These are phyloP conservation scores for Coelastrella sp. DNA, from an alignment of 139 green algal species.

Conservation along the genomic window DNA sequence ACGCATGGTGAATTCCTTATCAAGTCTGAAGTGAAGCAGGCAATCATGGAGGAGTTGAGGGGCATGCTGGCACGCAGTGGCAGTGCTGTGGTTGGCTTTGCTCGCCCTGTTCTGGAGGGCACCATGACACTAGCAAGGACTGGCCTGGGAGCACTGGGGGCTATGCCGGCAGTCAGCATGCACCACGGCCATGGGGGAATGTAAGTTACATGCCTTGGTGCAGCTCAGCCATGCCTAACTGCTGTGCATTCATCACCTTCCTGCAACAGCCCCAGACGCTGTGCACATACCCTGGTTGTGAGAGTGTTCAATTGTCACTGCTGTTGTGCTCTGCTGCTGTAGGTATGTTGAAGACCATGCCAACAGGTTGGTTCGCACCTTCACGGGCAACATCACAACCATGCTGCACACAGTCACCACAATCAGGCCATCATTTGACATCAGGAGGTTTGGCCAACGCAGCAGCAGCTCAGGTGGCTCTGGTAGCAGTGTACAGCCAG, in stretches of 20 bases:
- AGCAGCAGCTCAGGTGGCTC: constrained; percentile 5
- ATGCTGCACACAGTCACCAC: constrained; percentile 28
- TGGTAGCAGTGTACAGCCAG: neutral
- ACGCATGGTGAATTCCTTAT: constrained; percentile 47
- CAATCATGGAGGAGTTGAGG: constrained; percentile 35
- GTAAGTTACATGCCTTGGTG: neutral
- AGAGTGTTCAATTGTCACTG: neutral
- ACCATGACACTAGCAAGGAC: constrained; percentile 36
- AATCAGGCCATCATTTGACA: neutral
- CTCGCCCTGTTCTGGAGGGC: constrained; percentile 32
- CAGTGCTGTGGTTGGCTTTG: constrained; percentile 20
- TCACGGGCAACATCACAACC: constrained; percentile 42
- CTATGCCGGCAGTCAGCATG: neutral
- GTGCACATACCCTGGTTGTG: neutral
- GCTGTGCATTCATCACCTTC: neutral
- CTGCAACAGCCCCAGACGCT: neutral
- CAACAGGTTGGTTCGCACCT: constrained; percentile 46
- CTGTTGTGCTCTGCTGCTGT: neutral
- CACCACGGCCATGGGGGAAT: neutral
- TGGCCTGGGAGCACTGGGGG: neutral
- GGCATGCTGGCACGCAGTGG: constrained; percentile 42
- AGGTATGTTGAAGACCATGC: constrained; percentile 43
- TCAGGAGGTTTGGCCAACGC: neutral
- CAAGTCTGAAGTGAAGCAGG: constrained; percentile 39
- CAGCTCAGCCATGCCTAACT: neutral